These are phyloP conservation scores for Penicillium ochrochloron DNA, from an alignment of 495 filamentous ascomycete species.

Conservation along the genomic window DNA sequence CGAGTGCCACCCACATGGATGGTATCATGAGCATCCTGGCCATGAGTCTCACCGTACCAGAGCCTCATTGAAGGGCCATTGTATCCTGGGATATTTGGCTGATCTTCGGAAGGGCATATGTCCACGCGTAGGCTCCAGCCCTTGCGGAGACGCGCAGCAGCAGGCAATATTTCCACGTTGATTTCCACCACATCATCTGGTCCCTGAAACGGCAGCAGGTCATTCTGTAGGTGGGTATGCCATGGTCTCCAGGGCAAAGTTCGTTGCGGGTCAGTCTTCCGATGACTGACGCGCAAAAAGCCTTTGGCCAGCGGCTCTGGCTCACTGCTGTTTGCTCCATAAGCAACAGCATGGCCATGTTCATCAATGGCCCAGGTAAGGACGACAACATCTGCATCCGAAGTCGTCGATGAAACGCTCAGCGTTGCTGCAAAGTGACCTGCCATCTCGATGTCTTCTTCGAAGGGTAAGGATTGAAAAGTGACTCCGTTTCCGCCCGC, in stretches of 20 bases:
- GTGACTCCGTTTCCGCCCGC: not conserved
- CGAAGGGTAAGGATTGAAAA: slow-evolving; percentile 7
- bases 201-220: not conserved
- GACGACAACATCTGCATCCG: slow-evolving; percentile 9
- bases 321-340: not conserved
- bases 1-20: not conserved
- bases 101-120: slow-evolving; percentile 5
- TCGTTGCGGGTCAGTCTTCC: not conserved
- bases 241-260: slow-evolving; percentile 4
- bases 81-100: slow-evolving; percentile 3
- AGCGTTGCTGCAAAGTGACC: not conserved
- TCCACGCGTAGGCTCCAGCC: slow-evolving; percentile 5
- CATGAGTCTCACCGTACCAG: slow-evolving; percentile 5
- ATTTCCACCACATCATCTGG: not conserved
- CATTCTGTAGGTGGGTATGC: not conserved
- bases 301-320: slow-evolving; percentile 7
- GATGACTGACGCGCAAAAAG: slow-evolving; percentile 5
- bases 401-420: not conserved
- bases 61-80: slow-evolving; percentile 1
- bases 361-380: not conserved
- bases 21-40: not conserved
- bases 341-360: slow-evolving; percentile 1
- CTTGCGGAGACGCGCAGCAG: slow-evolving; percentile 2
- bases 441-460: slow-evolving; percentile 6
- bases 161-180: slow-evolving; percentile 3